Evolutionary conservation across 2,329 filamentous ascomycete species (phyloP), one percentile per base, ranked within the genome.

Genomic region (Fusarium acutatum): DNA sequence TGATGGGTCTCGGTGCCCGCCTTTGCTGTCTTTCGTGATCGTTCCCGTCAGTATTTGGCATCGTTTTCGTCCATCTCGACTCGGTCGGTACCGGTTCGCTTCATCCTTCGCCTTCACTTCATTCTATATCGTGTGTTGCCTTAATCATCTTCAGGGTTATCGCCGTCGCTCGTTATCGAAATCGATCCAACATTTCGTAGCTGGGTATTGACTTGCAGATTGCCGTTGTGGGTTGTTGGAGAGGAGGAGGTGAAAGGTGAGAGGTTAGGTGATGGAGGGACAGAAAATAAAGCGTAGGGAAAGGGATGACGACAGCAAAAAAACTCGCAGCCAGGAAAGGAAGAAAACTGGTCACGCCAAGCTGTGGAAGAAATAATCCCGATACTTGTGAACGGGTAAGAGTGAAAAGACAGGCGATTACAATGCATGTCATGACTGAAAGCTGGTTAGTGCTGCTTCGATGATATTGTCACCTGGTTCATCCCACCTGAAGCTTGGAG

Each of bases 211-310:
- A 62, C 63, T 46, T 67, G 69, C 67, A 64, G 54, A 60, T 64
- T 68, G 71, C 59, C 43, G 64, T 56, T 66, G 69, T 65, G 75
- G 71, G 58, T 76, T 76, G 70, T 63, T 73, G 67, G 67, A 68
- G 69, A 71, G 63, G 56, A 72, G 59, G 69, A 76, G 62, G 67
- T 64, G 68, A 58, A 43, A 58, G 54, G 44, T 59, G 40, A 59
- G 46, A 64, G 38, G 59, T 35, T 35, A 69, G 43, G 50, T 68
- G 64, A 68, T 64, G 60, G 60, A 74, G 69, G 67, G 66, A 78
- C 67, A 76, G 67, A 76, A 71, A 70, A 76, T 73, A 76, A 77
- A 74, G 64, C 64, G 68, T 47, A 60, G 61, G 65, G 53, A 56
- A 60, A 68, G 52, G 65, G 65, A 76, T 70, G 75, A 75, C 69